Evolutionary conservation across 345 rosid genomes (phyloP).

Genomic region (Garcia nutans): DNA sequence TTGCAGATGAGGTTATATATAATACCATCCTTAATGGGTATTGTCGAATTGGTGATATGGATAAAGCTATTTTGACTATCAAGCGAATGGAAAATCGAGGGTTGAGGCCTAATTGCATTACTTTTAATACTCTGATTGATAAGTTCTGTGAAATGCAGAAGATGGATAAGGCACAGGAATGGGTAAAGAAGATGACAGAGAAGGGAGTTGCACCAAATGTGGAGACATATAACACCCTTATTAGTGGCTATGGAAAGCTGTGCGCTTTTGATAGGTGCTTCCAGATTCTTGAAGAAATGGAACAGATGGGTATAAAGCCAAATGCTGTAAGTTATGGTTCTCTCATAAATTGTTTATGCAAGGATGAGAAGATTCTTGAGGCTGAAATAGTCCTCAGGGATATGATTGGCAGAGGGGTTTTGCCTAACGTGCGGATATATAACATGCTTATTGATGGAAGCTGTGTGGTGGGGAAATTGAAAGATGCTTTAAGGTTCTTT

Average conservation of each 20-base stretch:
- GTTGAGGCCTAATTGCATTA: slow-evolving; percentile 53
- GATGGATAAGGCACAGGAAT: slow-evolving; percentile 60
- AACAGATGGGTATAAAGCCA: slow-evolving; percentile 48
- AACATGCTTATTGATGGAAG: slow-evolving; percentile 70
- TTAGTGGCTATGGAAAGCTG: slow-evolving; percentile 68
- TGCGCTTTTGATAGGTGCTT: slow-evolving; percentile 61
- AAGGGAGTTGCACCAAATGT: slow-evolving; percentile 57
- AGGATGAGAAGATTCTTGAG: slow-evolving; percentile 67
- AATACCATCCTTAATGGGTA: slow-evolving; percentile 65
- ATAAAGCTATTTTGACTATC: slow-evolving; percentile 44
- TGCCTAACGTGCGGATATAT: slow-evolving; percentile 59
- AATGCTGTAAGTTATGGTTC: slow-evolving; percentile 72
- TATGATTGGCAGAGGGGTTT: slow-evolving; percentile 58
- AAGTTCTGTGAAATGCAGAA: slow-evolving; percentile 55
- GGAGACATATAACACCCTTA: slow-evolving; percentile 60
- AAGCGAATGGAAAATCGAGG: slow-evolving; percentile 55
- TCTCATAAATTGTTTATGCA: slow-evolving; percentile 69
- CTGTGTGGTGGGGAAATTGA: slow-evolving; percentile 50
- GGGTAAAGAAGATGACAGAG: slow-evolving; percentile 59
- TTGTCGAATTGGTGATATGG: slow-evolving; percentile 53
- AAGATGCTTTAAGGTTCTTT: slow-evolving; percentile 57
- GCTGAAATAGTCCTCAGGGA: slow-evolving; percentile 64
- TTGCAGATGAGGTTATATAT: slow-evolving; percentile 49
- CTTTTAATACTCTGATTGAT: slow-evolving; percentile 60
- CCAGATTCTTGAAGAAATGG: slow-evolving; percentile 77